Percentiles rank a stretch among this genome's conserved stretches.
Evolutionary conservation across 345 rosid species (phyloP).

Genomic region (Syzygium jambos): DNA sequence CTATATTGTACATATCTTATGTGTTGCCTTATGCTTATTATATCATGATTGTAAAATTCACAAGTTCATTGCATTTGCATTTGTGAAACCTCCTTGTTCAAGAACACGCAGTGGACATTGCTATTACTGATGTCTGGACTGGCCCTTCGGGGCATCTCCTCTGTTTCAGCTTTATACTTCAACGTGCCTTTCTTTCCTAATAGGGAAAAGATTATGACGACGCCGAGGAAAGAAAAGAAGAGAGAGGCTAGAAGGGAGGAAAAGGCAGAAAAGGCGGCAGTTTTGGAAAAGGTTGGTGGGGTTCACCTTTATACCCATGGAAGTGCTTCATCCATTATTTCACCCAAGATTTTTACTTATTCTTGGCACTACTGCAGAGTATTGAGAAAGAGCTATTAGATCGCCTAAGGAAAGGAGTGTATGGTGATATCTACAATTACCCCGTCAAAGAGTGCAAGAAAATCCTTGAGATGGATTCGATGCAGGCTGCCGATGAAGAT

Average conservation of each 20-base stretch:
- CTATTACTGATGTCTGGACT: background rate
- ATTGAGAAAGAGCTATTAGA: slow-evolving; percentile 79
- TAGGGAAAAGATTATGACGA: slow-evolving; percentile 65
- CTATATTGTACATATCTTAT: background rate
- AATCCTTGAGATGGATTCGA: slow-evolving; percentile 38
- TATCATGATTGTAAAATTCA: background rate
- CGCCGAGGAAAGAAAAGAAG: slow-evolving; percentile 55
- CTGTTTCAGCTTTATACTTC: background rate
- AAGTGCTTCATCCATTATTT: background rate
- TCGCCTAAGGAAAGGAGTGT: slow-evolving; percentile 66
- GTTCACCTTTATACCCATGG: background rate
- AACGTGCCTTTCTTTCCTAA: background rate
- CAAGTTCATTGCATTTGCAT: background rate
- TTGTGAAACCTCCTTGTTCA: background rate
- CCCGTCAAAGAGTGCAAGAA: slow-evolving; percentile 30
- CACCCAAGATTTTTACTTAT: background rate
- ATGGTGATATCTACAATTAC: slow-evolving; percentile 61
- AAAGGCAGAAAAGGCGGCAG: slow-evolving; percentile 80
- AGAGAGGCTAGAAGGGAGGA: slow-evolving; percentile 80
- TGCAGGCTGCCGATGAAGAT: slow-evolving; percentile 14
- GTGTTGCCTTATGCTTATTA: background rate
- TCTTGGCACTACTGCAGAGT: slow-evolving; percentile 34
- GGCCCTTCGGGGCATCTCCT: background rate
- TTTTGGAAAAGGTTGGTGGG: slow-evolving; percentile 57
- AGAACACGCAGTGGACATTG: background rate